Evolutionary conservation across 2,329 filamentous ascomycete species (phyloP).

Genomic region (Aspergillus sergii): DNA sequence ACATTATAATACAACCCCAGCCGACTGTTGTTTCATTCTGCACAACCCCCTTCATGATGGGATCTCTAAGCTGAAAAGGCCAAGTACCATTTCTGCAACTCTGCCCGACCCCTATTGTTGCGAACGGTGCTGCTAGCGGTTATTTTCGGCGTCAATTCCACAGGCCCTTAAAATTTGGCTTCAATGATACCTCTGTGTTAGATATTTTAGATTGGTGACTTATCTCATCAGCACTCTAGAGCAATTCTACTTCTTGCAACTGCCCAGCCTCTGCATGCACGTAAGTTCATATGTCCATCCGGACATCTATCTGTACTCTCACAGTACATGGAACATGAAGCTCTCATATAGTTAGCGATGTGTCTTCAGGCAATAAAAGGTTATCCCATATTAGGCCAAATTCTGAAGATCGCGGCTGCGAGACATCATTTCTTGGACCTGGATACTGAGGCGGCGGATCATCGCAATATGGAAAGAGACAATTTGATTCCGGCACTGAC

Average conservation of each 20-base stretch:
- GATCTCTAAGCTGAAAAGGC: neutral
- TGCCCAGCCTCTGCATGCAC: no score
- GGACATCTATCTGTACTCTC: no score
- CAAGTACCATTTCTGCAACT: neutral
- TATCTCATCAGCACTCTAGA: no score
- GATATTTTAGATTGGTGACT: no score
- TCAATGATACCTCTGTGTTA: no score
- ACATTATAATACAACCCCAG: neutral
- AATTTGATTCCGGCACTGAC: neutral
- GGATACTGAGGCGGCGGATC: neutral
- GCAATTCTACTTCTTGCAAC: no score
- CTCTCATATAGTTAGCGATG: neutral
- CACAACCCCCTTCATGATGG: neutral
- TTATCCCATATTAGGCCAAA: neutral
- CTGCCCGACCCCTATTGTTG: neutral
- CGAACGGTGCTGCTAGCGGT: neutral
- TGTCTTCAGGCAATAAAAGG: neutral
- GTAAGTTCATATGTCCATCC: no score
- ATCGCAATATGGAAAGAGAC: neutral
- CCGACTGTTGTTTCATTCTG: neutral
- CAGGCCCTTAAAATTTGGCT: no score
- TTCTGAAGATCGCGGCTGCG: neutral
- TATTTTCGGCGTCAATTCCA: no score
- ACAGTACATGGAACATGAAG: neutral
- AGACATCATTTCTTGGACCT: neutral